These are phyloP conservation scores for Zoysia japonica DNA, from an alignment of 176 grass and related monocot species.

Conservation along the genomic window DNA sequence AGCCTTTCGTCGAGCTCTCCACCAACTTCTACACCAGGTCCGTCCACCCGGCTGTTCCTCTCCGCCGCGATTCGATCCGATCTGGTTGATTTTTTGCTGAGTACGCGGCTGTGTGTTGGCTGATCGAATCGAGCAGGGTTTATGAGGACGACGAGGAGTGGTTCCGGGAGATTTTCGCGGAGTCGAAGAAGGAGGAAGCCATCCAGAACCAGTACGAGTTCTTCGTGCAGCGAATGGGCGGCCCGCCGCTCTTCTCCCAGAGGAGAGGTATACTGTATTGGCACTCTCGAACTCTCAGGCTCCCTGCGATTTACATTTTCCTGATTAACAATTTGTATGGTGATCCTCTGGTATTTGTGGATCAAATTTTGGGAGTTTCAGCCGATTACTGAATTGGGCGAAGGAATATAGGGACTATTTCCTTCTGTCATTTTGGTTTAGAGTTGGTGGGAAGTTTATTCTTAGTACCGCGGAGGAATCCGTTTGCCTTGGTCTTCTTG, in stretches of 20 bases:
- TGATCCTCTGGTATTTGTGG: background rate
- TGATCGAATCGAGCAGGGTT: slow-evolving; percentile 45
- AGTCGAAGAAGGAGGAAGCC: slow-evolving; percentile 88
- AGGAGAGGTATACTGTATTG: slow-evolving; percentile 60
- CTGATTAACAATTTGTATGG: no score
- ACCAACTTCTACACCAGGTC: slow-evolving; percentile 98
- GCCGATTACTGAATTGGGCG: background rate
- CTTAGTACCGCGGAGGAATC: background rate
- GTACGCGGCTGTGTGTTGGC: background rate
- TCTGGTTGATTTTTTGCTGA: background rate
- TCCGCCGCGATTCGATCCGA: background rate
- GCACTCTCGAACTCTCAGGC: background rate
- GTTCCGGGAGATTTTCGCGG: slow-evolving; percentile 84
- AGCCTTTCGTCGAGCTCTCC: slow-evolving; percentile 89
- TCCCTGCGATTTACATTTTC: background rate
- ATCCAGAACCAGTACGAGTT: slow-evolving; percentile 99
- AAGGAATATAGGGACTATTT: background rate
- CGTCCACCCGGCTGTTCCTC: background rate
- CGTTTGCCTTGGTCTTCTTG: background rate
- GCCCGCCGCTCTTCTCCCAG: slow-evolving; percentile 79
- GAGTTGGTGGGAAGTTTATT: background rate
- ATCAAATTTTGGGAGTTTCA: background rate
- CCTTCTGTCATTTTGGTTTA: background rate
- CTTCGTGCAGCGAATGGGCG: slow-evolving; percentile 93
- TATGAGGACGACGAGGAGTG: slow-evolving; percentile 90